Conservation (phyloP, 139 green algal genomes). For the Deuterostichococcus epilithicus region DNA sequence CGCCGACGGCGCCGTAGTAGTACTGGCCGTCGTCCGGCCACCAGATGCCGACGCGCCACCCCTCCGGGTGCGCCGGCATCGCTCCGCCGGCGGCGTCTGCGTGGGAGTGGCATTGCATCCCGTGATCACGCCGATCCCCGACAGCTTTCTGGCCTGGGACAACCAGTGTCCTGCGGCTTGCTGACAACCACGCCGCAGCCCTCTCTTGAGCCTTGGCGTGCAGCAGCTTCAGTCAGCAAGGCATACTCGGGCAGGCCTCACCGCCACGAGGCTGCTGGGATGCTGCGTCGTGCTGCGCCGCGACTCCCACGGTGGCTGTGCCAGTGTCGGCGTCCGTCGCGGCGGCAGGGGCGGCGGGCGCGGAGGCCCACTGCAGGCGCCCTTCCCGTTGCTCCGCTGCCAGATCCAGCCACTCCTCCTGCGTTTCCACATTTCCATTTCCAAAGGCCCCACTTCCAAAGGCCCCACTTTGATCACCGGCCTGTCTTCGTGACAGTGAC, state of each 20-base stretch:
- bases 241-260: too few species aligned
- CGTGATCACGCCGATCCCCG: background rate
- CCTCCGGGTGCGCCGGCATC: slow-evolving; percentile 8
- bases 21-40: slow-evolving; percentile 25
- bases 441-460: too few species aligned
- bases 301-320: too few species aligned
- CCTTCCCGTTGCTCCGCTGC: slow-evolving; percentile 32
- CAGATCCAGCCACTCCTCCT: slow-evolving; percentile 44
- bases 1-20: slow-evolving; percentile 37
- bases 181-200: too few species aligned
- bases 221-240: too few species aligned
- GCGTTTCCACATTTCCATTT: slow-evolving; percentile 6
- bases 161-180: too few species aligned
- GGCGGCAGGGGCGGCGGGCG: slow-evolving; percentile 16
- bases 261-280: background rate
- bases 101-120: background rate
- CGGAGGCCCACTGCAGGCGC: slow-evolving; percentile 53
- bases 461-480: too few species aligned
- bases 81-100: background rate
- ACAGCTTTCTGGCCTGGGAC: too few species aligned
- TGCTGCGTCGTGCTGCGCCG: background rate
- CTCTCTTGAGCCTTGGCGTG: too few species aligned
- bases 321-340: slow-evolving; percentile 6
- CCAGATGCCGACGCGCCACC: slow-evolving; percentile 34
- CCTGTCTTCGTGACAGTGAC: too few species aligned